Evolutionary conservation across 1,284 basidiomycete species (phyloP), one percentile per base, ranked within the genome.

Genomic region (Bjerkandera adusta): DNA sequence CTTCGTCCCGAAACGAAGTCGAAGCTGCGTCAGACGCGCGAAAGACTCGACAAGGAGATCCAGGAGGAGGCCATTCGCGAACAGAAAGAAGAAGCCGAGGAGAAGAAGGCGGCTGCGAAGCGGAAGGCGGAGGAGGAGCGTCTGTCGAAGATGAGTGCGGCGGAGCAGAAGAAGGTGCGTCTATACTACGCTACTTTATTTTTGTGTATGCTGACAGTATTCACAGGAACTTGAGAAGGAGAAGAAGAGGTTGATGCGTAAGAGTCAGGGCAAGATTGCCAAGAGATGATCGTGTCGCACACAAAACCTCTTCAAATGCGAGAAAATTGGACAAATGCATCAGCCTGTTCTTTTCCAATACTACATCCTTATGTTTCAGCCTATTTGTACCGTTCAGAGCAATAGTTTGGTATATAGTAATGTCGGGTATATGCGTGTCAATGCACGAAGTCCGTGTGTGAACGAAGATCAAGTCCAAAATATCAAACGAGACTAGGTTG

Each of bases 1-100:
- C 70, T 93, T 50, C 83, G 90, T 34, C 85, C 90, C 21, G 92
- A 95, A 70, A 92, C 90, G 26, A 77, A 76, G 59, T 66, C 67
- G 36, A 93, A 93, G 69, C 74, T 94, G 44, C 81, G 79, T 61
- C 69, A 74, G 36, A 70, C 88, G 47, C 81, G 76, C 58, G 84
- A 85, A 55, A 87, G 91, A 40, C 66, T 76, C 5, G 77, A 76
- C 56, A 81, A 72, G 63, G 87, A 89, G 58, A 78, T 80, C 63
- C 83, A 77, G 59, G 85, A 89, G 61, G 85, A 87, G 68, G 81
- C 76, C 32, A 75, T 69, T 34, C 85, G 88, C 50, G 82, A 79
- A 45, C 84, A 81, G 68, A 89, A 87, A 68, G 83, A 83, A 61
- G 81, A 76, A 61, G 81, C 79, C 0, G 87, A 90, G 52, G 87